phyloP scores from a whole-genome alignment of 2,329 filamentous ascomycete species.

The Aureobasidium mangrovei region DNA sequence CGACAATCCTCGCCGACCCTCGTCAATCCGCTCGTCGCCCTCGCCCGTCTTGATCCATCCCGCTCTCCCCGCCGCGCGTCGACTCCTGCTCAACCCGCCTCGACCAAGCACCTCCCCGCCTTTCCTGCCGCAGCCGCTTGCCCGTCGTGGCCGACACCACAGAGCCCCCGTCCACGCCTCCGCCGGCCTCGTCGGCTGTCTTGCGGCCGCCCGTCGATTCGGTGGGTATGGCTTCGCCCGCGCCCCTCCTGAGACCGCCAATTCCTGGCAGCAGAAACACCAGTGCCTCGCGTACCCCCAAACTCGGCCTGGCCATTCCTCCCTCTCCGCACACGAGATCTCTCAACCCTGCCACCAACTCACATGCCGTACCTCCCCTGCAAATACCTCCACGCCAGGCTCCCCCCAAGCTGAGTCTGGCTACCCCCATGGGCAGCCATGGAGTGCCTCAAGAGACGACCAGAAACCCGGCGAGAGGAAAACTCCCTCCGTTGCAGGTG shows the following conservation, averaged over 20 bases:
- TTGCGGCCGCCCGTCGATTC: constrained; percentile 13
- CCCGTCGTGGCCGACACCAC: constrained; percentile 27
- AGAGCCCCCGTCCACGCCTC: constrained; percentile 17
- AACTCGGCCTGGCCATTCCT: constrained; percentile 82
- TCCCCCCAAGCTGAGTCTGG: constrained; percentile 72
- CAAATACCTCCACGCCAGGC: constrained; percentile 46
- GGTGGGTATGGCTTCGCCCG: constrained; percentile 61
- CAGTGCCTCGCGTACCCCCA: constrained; percentile 57
- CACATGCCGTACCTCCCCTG: constrained; percentile 26
- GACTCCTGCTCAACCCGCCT: not conserved
- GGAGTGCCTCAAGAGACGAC: constrained; percentile 59
- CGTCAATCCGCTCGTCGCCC: not conserved
- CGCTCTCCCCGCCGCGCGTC: constrained; percentile 1
- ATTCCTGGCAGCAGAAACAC: constrained; percentile 60
- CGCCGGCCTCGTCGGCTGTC: constrained; percentile 13
- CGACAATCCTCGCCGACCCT: not conserved
- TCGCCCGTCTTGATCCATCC: not conserved
- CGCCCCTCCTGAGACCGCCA: constrained; percentile 73
- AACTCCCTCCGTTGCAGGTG: constrained; percentile 47
- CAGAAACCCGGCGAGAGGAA: constrained; percentile 39
- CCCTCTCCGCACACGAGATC: constrained; percentile 76
- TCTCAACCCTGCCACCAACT: constrained; percentile 39
- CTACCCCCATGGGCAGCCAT: constrained; percentile 78
- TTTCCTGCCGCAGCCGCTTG: constrained; percentile 9
- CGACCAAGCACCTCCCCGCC: not conserved